Conservation (phyloP, 441 rosid genomes). For the Capsella rubella region DNA sequence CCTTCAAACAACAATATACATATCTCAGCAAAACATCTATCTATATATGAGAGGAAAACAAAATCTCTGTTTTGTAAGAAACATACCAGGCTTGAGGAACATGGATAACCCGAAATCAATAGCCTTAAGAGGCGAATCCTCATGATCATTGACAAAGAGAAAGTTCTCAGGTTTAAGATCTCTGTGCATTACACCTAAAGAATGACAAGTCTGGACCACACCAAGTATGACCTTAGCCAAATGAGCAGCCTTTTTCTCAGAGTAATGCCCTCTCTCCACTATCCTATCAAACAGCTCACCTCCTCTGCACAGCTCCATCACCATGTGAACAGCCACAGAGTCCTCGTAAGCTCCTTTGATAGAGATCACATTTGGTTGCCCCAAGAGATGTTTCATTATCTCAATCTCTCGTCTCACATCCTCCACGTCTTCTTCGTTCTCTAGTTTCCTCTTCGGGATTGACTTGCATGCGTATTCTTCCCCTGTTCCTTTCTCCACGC, state of each 20-base stretch:
- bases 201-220: conserved; percentile 68
- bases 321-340: conserved; percentile 57
- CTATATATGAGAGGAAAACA: background rate
- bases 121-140: conserved; percentile 70
- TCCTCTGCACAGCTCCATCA: conserved; percentile 58
- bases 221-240: conserved; percentile 59
- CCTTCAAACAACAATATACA: conserved; percentile 40
- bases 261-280: conserved; percentile 62
- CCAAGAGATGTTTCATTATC: conserved; percentile 57
- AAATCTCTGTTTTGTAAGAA: background rate
- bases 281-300: conserved; percentile 67
- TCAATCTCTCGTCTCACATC: conserved; percentile 62
- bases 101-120: conserved; percentile 73
- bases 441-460: conserved; percentile 55
- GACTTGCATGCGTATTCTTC: conserved; percentile 59
- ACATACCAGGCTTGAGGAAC: conserved; percentile 70
- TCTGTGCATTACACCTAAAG: conserved; percentile 71
- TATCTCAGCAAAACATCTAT: conserved; percentile 25
- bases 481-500: conserved; percentile 56
- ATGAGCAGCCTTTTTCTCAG: conserved; percentile 65
- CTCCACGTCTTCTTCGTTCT: conserved; percentile 53
- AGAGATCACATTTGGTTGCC: conserved; percentile 54
- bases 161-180: conserved; percentile 81
- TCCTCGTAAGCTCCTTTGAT: conserved; percentile 60
- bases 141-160: conserved; percentile 56